phyloP scores from a whole-genome alignment of 2,329 filamentous ascomycete species.

The Verticillium dahliae region DNA sequence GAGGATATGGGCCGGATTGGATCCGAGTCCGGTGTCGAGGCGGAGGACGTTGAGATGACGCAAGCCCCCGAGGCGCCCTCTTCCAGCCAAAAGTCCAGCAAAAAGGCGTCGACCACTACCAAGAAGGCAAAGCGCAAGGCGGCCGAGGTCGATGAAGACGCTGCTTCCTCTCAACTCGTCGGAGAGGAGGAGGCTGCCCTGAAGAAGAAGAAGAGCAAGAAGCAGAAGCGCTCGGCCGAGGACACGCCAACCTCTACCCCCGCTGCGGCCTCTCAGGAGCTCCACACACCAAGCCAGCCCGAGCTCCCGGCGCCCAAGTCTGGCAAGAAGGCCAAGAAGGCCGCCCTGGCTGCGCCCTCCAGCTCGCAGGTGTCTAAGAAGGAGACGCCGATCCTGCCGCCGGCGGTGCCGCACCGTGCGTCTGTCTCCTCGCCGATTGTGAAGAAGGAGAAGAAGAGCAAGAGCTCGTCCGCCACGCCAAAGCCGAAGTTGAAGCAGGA shows the following conservation, averaged over 20 bases:
- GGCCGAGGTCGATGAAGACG: slow-evolving; percentile 27
- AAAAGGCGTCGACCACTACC: slow-evolving; percentile 25
- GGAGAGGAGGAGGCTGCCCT: slow-evolving; percentile 24
- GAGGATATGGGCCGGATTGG: slow-evolving; percentile 30
- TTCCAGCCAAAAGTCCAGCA: slow-evolving; percentile 25
- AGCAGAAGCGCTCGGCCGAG: slow-evolving; percentile 23
- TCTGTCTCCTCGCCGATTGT: slow-evolving; percentile 1
- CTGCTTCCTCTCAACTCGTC: slow-evolving; percentile 25
- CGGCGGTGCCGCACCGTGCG: slow-evolving; percentile 3
- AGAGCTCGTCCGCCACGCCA: slow-evolving; percentile 3
- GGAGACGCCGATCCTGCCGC: slow-evolving; percentile 16
- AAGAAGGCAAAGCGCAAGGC: slow-evolving; percentile 22
- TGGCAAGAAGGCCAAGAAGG: slow-evolving; percentile 21
- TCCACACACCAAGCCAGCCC: slow-evolving; percentile 15
- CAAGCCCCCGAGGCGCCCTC: slow-evolving; percentile 24
- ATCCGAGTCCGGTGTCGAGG: slow-evolving; percentile 28
- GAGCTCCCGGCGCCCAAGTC: slow-evolving; percentile 16
- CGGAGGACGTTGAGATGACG: slow-evolving; percentile 38
- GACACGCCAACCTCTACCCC: slow-evolving; percentile 10
- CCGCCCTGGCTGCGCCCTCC: slow-evolving; percentile 9
- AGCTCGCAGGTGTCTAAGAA: slow-evolving; percentile 14
- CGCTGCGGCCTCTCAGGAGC: slow-evolving; percentile 11
- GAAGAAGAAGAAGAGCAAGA: slow-evolving; percentile 36
- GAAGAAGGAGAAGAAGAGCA: slow-evolving; percentile 16
- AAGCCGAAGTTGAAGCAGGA: slow-evolving; percentile 14